Base-by-base conservation (phyloP, 208 protist genomes). In the Acanthamoeba healyi region DNA sequence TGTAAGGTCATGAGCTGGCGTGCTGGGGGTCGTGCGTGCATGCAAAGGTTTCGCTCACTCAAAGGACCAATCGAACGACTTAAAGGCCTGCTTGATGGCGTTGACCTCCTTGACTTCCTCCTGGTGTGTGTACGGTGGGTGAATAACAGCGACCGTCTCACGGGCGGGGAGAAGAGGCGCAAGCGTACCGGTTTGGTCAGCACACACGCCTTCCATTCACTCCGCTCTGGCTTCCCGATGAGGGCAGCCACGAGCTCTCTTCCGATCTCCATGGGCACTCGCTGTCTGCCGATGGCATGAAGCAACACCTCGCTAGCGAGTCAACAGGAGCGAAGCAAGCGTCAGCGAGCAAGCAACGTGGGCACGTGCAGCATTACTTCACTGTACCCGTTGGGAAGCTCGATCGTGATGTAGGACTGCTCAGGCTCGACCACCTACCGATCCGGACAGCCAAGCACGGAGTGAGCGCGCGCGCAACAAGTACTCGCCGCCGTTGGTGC, bases 1-100 rank as follows among this genome's bases (percentile, higher is more conserved):
- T n/a, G n/a, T n/a, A n/a, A n/a, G n/a, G n/a, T n/a, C n/a, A n/a
- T n/a, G n/a, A n/a, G n/a, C n/a, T n/a, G n/a, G n/a, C n/a, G n/a
- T n/a, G n/a, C n/a, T n/a, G n/a, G n/a, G n/a, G n/a, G n/a, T n/a
- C n/a, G n/a, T n/a, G n/a, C n/a, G n/a, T n/a, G n/a, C n/a, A n/a
- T n/a, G n/a, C n/a, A n/a, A n/a, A n/a, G n/a, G n/a, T n/a, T n/a
- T n/a, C n/a, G n/a, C n/a, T n/a, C n/a, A n/a, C n/a, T n/a, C n/a
- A n/a, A 92, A 58, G 86, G 86, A 92, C 86, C 86, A 92, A 34
- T 92, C 86, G 34, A 77, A 92, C 12, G 86, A 24, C 61, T 42
- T 65, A 54, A 92, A 92, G 36, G 32, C 42, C 61, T 92, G 84
- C 61, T 92, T 92, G 46, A 92, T 49, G 36, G 34, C 86, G 42